A percentile compares a stretch with the other conserved stretches of the same genome.
These are phyloP conservation scores for Athelia psychrophila DNA, from an alignment of 1,284 basidiomycete species.

Conservation along the genomic window DNA sequence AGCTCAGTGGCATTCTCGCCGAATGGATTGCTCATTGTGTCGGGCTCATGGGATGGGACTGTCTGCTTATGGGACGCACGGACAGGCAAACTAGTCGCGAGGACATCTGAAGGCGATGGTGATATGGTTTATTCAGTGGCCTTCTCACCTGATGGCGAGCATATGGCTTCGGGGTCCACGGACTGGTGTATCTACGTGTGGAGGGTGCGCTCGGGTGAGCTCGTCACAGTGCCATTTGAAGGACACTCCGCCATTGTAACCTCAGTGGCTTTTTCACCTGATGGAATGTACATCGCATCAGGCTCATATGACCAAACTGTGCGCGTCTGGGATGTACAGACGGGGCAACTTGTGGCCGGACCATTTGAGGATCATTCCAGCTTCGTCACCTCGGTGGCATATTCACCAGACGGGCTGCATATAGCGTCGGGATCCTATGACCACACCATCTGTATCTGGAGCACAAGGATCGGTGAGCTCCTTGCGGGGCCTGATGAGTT, in stretches of 20 bases:
- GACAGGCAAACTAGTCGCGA: background rate
- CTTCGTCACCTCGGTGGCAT: slow-evolving; percentile 3
- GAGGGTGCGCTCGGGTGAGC: background rate
- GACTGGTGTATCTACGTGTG: slow-evolving; percentile 6
- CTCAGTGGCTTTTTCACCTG: background rate
- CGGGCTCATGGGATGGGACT: background rate
- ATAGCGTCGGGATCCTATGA: too few species aligned
- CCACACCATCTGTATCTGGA: too few species aligned
- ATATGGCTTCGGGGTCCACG: slow-evolving; percentile 11
- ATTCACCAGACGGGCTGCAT: too few species aligned
- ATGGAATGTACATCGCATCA: background rate
- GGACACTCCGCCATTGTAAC: background rate
- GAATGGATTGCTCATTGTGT: background rate
- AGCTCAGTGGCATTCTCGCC: background rate
- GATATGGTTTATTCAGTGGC: slow-evolving; percentile 3
- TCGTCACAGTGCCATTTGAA: background rate
- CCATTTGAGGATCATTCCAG: slow-evolving; percentile 6
- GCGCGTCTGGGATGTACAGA: slow-evolving; percentile 8
- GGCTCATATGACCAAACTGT: background rate
- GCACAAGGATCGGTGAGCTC: too few species aligned
- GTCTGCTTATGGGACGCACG: background rate
- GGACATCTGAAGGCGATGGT: slow-evolving; percentile 2
- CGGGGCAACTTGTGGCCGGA: slow-evolving; percentile 1
- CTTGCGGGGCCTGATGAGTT: too few species aligned
- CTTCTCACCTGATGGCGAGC: slow-evolving; percentile 10